Base-by-base conservation (phyloP, 306 rosid species). In the Dalbergia oliveri region DNA sequence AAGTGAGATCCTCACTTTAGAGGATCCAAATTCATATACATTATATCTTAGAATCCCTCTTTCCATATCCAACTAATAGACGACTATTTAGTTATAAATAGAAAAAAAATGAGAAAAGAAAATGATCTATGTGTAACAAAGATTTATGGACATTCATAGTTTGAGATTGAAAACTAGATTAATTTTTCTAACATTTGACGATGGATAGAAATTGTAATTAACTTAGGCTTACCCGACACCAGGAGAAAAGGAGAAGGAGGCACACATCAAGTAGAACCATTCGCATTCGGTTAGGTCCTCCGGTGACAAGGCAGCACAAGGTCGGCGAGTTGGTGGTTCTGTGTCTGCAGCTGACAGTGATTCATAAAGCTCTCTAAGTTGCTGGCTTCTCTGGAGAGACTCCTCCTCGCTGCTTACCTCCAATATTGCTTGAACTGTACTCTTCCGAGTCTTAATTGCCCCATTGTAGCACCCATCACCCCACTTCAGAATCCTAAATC, bases 181-280 rank as follows among this genome's bases (percentile, higher is more conserved):
- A 26, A 2, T 26, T 26, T 26, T 26, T 26, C 31, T 26, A 26
- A 2, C 31, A 26, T 26, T 26, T 26, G 3, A 26, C 31, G 31
- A 1, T 26, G 31, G 31, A 26, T 26, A 26, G 31, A 26, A 26
- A 26, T 26, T 26, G 31, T 26, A 26, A 26, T 26, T 26, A 26
- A 26, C 31, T 26, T 2, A 26, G 31, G 31, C 89, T 86, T 88
- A 91, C 97, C 94, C 97, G 3, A 79, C 44, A 10, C 91, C 97
- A 0, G 92, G 88, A 57, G 85, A 72, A 65, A 89, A 92, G 35
- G 94, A 84, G 88, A 92, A 92, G 0, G 97, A 92, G 83, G 88
- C 84, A 58, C 97, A 92, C 90, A 92, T 76, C 87, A 92, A 72
- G 79, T 92, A 92, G 89, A 89, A 92, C 97, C 97, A 92, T 75